These are phyloP conservation scores for Geotrichum ghanense DNA, from an alignment of 805 yeast genomes.

Conservation along the genomic window DNA sequence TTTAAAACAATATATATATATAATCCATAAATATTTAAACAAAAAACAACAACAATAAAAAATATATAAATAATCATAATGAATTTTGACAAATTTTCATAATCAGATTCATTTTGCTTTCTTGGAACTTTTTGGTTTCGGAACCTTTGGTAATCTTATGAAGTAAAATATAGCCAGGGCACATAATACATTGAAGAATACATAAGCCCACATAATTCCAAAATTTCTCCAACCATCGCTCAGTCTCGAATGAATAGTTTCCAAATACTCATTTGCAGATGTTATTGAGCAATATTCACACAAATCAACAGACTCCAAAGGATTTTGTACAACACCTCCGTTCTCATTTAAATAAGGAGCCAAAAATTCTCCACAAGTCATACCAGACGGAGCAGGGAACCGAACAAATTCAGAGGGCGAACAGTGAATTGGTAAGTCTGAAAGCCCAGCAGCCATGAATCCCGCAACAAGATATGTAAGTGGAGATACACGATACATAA, in stretches of 20 bases:
- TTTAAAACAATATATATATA: too few relatives aligned
- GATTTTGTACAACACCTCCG: neutral
- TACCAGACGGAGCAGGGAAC: neutral
- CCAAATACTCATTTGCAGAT: slow-evolving; percentile 25
- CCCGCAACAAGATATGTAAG: slow-evolving; percentile 54
- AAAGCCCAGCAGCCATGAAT: slow-evolving; percentile 37
- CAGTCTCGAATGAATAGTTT: slow-evolving; percentile 21
- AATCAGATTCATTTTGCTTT: neutral
- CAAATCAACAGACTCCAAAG: slow-evolving; percentile 31
- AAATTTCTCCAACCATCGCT: slow-evolving; percentile 42
- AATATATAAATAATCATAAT: neutral
- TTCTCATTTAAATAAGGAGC: neutral
- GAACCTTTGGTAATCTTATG: slow-evolving; percentile 59
- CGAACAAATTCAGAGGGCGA: neutral
- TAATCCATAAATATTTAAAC: too few relatives aligned
- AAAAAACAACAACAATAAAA: too few relatives aligned
- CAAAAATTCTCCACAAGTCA: neutral
- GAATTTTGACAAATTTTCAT: neutral
- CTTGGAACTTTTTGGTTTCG: neutral
- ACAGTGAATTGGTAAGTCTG: neutral
- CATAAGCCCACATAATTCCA: slow-evolving; percentile 43
- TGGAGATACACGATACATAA: slow-evolving; percentile 68
- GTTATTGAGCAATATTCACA: slow-evolving; percentile 19
- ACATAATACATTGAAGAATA: slow-evolving; percentile 34
- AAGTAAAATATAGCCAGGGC: slow-evolving; percentile 46